These are phyloP conservation scores for Mangifera indica DNA, from an alignment of 345 rosid species.

Conservation along the genomic window DNA sequence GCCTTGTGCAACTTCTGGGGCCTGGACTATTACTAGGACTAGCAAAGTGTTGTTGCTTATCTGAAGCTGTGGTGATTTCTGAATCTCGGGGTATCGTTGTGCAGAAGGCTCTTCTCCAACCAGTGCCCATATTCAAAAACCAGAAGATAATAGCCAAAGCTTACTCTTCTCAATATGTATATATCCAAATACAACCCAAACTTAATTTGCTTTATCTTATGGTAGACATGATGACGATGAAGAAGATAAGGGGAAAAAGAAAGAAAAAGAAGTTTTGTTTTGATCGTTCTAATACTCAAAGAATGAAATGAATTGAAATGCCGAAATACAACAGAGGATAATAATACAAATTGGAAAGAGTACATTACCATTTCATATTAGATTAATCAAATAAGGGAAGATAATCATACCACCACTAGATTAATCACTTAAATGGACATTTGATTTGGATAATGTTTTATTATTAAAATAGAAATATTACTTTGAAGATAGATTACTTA, in stretches of 20 bases:
- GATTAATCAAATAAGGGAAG: too few relatives aligned
- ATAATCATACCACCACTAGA: too few relatives aligned
- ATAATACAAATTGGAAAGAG: too few relatives aligned
- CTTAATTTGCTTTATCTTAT: not conserved
- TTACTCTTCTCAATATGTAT: not conserved
- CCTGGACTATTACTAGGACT: slow-evolving; percentile 38
- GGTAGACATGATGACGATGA: slow-evolving; percentile 5
- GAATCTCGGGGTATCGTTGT: slow-evolving; percentile 65
- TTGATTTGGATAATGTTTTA: too few relatives aligned
- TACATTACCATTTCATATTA: too few relatives aligned
- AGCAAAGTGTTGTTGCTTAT: slow-evolving; percentile 25
- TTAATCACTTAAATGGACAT: too few relatives aligned
- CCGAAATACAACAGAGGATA: too few relatives aligned
- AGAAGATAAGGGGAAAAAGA: not conserved
- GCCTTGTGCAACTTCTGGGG: slow-evolving; percentile 56
- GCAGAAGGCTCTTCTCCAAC: slow-evolving; percentile 98
- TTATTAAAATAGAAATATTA: too few relatives aligned
- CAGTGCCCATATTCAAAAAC: slow-evolving; percentile 62
- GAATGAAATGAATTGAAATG: too few relatives aligned
- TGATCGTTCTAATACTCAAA: slow-evolving; percentile 32
- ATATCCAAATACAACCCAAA: not conserved
- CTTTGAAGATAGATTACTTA: too few relatives aligned
- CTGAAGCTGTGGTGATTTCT: slow-evolving; percentile 32
- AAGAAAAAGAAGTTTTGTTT: slow-evolving; percentile 27
- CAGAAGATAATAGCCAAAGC: slow-evolving; percentile 10